These are phyloP conservation scores for Solanum sitiens DNA, from an alignment of 257 asterid genomes.

Conservation along the genomic window DNA sequence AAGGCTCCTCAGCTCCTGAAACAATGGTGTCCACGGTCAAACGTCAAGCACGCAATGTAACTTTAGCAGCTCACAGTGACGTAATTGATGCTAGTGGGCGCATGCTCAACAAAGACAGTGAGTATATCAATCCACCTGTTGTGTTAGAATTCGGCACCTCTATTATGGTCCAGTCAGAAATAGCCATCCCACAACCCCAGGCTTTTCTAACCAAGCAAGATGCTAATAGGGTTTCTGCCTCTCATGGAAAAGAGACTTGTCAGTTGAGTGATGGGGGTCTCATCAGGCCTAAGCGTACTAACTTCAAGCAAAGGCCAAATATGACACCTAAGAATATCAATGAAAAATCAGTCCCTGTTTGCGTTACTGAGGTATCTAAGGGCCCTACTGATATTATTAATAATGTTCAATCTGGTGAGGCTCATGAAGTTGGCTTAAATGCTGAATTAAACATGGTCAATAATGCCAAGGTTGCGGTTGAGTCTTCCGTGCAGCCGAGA, in stretches of 20 bases:
- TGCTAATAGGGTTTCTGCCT: constrained; percentile 10
- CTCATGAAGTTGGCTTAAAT: constrained; percentile 20
- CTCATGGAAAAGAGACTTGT: constrained; percentile 11
- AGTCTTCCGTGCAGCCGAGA: constrained; percentile 39
- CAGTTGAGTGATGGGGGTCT: constrained; percentile 37
- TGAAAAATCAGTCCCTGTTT: constrained; percentile 24
- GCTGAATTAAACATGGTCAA: constrained; percentile 23
- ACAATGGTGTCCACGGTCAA: constrained; percentile 19
- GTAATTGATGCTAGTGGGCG: constrained; percentile 12
- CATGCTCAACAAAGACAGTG: constrained; percentile 16
- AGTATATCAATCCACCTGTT: constrained; percentile 17
- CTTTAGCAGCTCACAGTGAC: constrained; percentile 14
- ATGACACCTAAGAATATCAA: constrained; percentile 22
- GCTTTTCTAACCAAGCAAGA: constrained; percentile 27
- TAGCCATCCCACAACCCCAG: constrained; percentile 18
- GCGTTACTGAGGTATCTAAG: constrained; percentile 18
- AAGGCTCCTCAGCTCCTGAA: constrained; percentile 19
- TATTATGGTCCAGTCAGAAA: constrained; percentile 17
- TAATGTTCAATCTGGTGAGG: constrained; percentile 15
- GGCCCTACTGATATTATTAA: constrained; percentile 15
- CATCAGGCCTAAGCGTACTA: constrained; percentile 33
- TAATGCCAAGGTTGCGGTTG: constrained; percentile 18
- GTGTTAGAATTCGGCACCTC: constrained; percentile 21
- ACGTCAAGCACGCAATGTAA: constrained; percentile 18
- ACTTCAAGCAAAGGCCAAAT: constrained; percentile 56